These are phyloP conservation scores for Oidium heveae DNA, from an alignment of 2,329 filamentous ascomycete genomes.

Conservation along the genomic window DNA sequence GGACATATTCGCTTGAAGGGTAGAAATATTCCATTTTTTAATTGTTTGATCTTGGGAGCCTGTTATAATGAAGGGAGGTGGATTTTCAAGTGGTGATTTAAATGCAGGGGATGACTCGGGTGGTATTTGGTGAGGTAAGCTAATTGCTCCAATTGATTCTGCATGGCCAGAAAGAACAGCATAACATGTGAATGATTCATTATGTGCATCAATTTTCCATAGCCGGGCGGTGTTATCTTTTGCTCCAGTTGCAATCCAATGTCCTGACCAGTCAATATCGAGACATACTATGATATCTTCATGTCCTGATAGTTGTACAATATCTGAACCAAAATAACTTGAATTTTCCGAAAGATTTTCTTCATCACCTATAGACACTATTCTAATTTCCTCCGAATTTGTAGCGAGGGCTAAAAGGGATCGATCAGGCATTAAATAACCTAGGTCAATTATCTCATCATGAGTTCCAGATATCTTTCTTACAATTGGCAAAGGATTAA, in stretches of 20 bases:
- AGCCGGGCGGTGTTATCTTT: constrained; percentile 89
- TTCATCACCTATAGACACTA: constrained; percentile 41
- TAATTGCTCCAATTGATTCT: constrained; percentile 76
- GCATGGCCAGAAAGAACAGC: constrained; percentile 75
- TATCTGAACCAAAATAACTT: constrained; percentile 68
- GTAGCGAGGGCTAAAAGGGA: constrained; percentile 76
- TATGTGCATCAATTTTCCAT: constrained; percentile 62
- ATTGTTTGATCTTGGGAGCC: constrained; percentile 90
- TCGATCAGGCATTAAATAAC: constrained; percentile 56
- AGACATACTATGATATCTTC: constrained; percentile 89
- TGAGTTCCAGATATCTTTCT: constrained; percentile 84
- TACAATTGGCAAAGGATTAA: constrained; percentile 19
- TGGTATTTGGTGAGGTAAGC: constrained; percentile 48
- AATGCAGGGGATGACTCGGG: constrained; percentile 42
- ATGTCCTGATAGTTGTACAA: constrained; percentile 68
- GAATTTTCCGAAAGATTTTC: constrained; percentile 12
- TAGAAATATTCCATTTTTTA: constrained; percentile 72
- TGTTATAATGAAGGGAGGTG: constrained; percentile 65
- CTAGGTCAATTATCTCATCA: constrained; percentile 90
- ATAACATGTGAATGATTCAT: constrained; percentile 53
- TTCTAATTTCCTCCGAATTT: constrained; percentile 77
- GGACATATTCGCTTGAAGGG: constrained; percentile 19
- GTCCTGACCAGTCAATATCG: constrained; percentile 86
- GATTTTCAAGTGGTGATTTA: constrained; percentile 48
- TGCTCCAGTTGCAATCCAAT: constrained; percentile 86